Conservation (phyloP, 2,329 filamentous ascomycete genomes). For the Cercospora zeae-maydis region DNA sequence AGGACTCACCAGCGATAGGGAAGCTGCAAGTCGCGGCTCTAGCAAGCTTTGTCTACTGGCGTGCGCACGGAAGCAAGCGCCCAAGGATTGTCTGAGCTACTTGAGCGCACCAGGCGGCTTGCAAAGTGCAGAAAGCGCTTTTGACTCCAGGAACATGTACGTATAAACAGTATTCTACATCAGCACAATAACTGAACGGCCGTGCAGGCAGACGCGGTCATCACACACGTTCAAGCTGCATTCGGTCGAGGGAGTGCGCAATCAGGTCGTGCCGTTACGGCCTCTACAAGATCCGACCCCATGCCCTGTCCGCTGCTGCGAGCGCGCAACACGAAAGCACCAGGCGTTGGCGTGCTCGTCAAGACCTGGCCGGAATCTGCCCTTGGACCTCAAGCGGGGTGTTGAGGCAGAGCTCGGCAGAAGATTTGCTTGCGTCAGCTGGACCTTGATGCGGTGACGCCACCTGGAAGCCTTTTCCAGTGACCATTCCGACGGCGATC, state of each 20-base stretch:
- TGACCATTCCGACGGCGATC: neutral
- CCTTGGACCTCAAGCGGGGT: constrained; percentile 14
- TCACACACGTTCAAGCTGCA: neutral
- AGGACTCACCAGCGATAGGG: neutral
- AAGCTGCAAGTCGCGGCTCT: neutral
- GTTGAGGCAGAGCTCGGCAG: constrained; percentile 14
- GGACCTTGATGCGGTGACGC: constrained; percentile 17
- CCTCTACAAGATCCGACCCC: neutral
- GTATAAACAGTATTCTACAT: neutral
- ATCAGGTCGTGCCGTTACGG: neutral
- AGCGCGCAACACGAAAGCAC: neutral
- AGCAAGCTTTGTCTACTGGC: neutral
- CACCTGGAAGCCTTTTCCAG: constrained; percentile 7
- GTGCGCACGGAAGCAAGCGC: neutral
- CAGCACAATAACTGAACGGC: neutral
- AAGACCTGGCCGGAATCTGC: neutral
- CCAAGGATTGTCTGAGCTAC: neutral
- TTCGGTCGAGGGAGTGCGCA: neutral
- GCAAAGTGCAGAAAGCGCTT: neutral
- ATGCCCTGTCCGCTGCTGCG: neutral
- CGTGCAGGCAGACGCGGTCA: neutral
- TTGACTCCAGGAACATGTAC: neutral
- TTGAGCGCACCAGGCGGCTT: neutral
- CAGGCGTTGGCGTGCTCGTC: neutral
- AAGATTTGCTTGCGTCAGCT: constrained; percentile 21